Evolutionary conservation across 345 rosid genomes (phyloP).

Genomic region (Citrus inodora): DNA sequence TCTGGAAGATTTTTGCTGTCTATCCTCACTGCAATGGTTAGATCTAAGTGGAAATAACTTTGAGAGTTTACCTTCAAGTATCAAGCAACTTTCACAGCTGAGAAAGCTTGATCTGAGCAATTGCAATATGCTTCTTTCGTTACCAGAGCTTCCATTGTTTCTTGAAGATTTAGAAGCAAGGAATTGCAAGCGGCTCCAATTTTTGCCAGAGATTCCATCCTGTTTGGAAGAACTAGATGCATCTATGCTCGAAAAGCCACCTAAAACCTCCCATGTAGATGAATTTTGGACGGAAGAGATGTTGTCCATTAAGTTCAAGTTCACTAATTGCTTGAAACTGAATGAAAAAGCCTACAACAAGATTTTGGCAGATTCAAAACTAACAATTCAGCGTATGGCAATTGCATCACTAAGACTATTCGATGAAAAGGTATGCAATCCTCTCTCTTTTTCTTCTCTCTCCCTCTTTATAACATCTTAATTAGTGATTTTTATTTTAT

Average conservation of each 20-base stretch:
- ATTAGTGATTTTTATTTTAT: not conserved
- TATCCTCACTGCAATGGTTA: not conserved
- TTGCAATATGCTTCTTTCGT: slow-evolving; percentile 1
- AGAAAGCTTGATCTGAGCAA: not conserved
- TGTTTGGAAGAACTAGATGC: not conserved
- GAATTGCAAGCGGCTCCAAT: not conserved
- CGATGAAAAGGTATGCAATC: not conserved
- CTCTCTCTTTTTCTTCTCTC: not conserved
- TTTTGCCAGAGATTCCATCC: not conserved
- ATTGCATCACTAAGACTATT: not conserved
- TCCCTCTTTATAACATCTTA: not conserved
- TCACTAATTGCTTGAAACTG: slow-evolving; percentile 1
- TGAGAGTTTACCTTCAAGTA: not conserved
- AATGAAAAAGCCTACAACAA: not conserved
- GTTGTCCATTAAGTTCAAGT: not conserved
- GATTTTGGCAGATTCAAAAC: not conserved
- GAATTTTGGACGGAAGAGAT: too few relatives aligned
- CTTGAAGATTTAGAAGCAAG: not conserved
- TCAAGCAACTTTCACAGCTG: not conserved
- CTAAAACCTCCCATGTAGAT: not conserved
- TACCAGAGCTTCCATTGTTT: slow-evolving; percentile 5
- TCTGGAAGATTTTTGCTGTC: not conserved
- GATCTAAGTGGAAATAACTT: not conserved
- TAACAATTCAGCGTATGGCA: not conserved
- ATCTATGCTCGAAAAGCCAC: not conserved